Base-by-base conservation (phyloP, 805 yeast species). In the Yarrowia alimentaria region DNA sequence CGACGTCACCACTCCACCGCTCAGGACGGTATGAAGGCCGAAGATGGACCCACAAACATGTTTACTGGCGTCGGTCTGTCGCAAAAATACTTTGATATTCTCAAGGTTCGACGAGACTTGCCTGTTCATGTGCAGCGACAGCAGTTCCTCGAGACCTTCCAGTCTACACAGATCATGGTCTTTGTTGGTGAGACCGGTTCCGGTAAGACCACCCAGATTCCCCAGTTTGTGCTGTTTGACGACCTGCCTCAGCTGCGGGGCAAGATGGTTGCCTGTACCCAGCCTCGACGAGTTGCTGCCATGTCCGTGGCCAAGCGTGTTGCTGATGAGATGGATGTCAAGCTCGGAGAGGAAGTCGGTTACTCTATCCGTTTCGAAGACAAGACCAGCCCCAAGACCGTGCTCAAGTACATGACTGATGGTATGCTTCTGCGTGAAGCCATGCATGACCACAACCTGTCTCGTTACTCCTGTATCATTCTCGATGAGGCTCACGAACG, bases 121-220 rank as follows among this genome's bases (percentile, higher is more conserved):
- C 99, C 99, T 2, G 98, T 93, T 16, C 96, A 91, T 68, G 80
- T 89, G 21, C 96, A 93, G 68, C 77, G 98, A 64, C 84, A 80
- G 49, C 95, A 91, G 68, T 93, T 93, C 65, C 75, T 93, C 53
- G 74, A 76, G 57, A 80, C 86, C 53, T 93, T 84, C 68, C 98
- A 91, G 56, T 70, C 76, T 16, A 81, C 91, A 29, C 99, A 91
- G 69, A 85, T 91, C 64, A 85, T 93, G 94, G 98, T 91, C 28
- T 88, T 93, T 68, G 98, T 93, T 48, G 99, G 99, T 73, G 99
- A 91, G 66, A 91, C 99, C 5, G 99, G 99, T 72, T 88, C 96
- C 22, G 99, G 99, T 78, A 91, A 91, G 68, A 91, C 98, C 19
- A 91, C 99, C 0, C 99, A 91, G 71, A 90, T 91, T 56, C 98